phyloP scores from a whole-genome alignment of 305 asterid species.

The Striga hermonthica region DNA sequence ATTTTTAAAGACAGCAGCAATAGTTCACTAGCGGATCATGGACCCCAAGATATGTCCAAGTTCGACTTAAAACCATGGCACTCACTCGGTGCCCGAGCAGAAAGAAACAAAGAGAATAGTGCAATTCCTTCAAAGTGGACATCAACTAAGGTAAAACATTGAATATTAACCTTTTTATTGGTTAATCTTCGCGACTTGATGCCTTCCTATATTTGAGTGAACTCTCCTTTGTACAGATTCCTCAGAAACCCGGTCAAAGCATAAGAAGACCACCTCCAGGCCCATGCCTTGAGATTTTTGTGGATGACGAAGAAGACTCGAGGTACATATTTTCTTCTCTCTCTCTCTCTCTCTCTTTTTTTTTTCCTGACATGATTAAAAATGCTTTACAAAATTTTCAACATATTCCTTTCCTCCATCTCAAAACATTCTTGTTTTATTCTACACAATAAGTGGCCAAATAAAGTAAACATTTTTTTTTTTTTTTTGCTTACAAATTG shows the following conservation, averaged over 20 bases:
- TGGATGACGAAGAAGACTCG: conserved; percentile 50
- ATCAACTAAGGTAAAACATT: conserved; percentile 66
- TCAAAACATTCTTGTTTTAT: no score
- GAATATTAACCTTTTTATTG: conserved; percentile 24
- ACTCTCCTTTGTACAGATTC: conserved; percentile 52
- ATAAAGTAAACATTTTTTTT: neutral
- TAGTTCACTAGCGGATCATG: conserved; percentile 41
- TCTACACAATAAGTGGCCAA: neutral
- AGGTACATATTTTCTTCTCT: no score
- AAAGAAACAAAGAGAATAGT: conserved; percentile 83
- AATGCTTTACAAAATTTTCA: neutral
- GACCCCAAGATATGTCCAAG: conserved; percentile 40
- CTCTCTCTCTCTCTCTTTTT: no score
- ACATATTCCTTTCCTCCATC: no score
- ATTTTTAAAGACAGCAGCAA: conserved; percentile 59
- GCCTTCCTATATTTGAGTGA: conserved; percentile 29
- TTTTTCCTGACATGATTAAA: conserved; percentile 41
- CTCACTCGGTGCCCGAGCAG: conserved; percentile 81
- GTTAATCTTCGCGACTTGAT: neutral
- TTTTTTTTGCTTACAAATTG: neutral
- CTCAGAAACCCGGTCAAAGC: conserved; percentile 65
- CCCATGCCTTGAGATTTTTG: conserved; percentile 74
- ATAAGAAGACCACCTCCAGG: conserved; percentile 51
- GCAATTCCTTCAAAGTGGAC: conserved; percentile 91
- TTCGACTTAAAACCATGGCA: conserved; percentile 59